Conservation (phyloP, 2,329 filamentous ascomycete genomes). For the Tolypocladium amazonense region DNA sequence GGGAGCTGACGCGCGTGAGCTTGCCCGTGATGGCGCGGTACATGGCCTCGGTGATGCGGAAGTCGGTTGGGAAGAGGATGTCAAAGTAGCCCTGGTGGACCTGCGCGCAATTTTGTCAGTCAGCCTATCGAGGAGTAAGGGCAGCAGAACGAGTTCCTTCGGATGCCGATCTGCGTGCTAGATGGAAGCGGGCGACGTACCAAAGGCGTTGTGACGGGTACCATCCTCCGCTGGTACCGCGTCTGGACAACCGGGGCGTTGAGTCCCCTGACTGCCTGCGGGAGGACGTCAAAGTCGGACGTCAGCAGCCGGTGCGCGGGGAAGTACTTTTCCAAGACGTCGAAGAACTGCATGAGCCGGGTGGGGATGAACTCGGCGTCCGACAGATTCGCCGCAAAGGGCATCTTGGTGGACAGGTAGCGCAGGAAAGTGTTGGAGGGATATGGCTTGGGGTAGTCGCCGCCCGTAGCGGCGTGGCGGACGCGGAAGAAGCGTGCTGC, state of each 20-base stretch:
- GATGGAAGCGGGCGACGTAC: slow-evolving; percentile 40
- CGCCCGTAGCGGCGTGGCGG: slow-evolving; percentile 63
- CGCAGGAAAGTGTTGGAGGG: slow-evolving; percentile 43
- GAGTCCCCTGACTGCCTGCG: slow-evolving; percentile 70
- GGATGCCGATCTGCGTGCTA: neutral
- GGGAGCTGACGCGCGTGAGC: slow-evolving; percentile 71
- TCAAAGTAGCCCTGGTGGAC: slow-evolving; percentile 98
- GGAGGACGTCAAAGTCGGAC: slow-evolving; percentile 81
- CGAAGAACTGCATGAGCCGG: slow-evolving; percentile 91
- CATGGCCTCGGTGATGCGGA: slow-evolving; percentile 78
- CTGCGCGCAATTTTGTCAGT: slow-evolving; percentile 28
- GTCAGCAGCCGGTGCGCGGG: slow-evolving; percentile 81
- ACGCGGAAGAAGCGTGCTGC: slow-evolving; percentile 74
- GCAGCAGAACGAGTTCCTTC: neutral
- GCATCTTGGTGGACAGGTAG: slow-evolving; percentile 51
- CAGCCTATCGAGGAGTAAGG: neutral
- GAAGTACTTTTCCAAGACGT: slow-evolving; percentile 78
- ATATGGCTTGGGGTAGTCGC: slow-evolving; percentile 53
- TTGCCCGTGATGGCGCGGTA: slow-evolving; percentile 92
- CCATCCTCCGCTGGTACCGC: slow-evolving; percentile 73
- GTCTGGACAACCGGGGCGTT: slow-evolving; percentile 97
- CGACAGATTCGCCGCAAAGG: slow-evolving; percentile 67
- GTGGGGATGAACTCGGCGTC: slow-evolving; percentile 90
- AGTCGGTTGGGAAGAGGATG: slow-evolving; percentile 96
- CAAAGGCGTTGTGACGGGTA: slow-evolving; percentile 81